Base-by-base conservation (phyloP, 768 basidiomycete genomes). In the Leucocoprinus birnbaumii region DNA sequence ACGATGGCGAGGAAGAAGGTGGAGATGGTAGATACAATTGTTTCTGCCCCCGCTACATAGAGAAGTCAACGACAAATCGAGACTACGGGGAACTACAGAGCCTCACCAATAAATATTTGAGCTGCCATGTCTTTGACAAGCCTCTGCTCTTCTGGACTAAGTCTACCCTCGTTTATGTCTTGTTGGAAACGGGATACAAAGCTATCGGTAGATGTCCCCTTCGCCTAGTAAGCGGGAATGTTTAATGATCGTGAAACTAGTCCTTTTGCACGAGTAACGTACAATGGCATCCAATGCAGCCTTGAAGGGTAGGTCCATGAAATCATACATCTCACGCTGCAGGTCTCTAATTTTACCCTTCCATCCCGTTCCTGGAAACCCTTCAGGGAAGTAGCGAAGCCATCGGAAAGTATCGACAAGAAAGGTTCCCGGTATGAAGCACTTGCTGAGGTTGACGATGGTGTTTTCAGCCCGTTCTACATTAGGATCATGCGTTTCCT, bases 341-440 rank as follows among this genome's bases (percentile, higher is more conserved):
- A 53, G 11, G 43, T 49, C 35, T 13, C 26, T 42, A 16, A 49
- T 79, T 55, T 69, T 68, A 26, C 59, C 48, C 60, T 78, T 74
- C 69, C 79, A 80, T 0, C 57, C 56, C 10, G 77, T 75, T 9
- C 78, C 78, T 3, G 78, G 79, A 48, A 78, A 62, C 78, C 79
- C 78, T n/a, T 68, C 61, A 2, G 79, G 79, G 37, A 80, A 62
- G 48, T 77, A 62, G 40, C 69, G 69, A 56, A 80, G 70, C 73
- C 45, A 7, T 25, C 26, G 22, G 2, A 56, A 54, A 14, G 56
- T 40, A 42, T 66, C 63, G 9, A 62, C 65, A 3, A 59, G 50
- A 26, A 58, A 63, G 5, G 46, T 27, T 4, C 46, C 46, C 3
- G 25, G 46, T 40, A 42, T 8, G 16, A 34, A 8, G 44, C 31